Evolutionary conservation across 2,329 filamentous ascomycete species (phyloP), one percentile per base, ranked within the genome.

Genomic region (Gremmenia infestans): DNA sequence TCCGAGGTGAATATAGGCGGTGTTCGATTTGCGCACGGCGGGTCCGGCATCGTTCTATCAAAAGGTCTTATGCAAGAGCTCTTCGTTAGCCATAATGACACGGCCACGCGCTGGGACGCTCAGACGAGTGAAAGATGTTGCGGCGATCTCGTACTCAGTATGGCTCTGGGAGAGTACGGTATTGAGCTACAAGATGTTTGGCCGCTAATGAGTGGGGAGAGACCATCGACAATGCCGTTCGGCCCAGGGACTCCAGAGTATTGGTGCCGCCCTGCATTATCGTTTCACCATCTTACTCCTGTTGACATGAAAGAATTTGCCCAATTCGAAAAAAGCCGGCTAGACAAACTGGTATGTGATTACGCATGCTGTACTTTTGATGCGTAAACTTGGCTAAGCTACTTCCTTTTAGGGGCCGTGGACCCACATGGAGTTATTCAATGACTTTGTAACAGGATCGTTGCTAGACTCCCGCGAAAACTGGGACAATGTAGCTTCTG

Each of bases 181-280:
- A 63, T 76, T 3, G 56, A 58, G 2, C 70, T 81, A 2, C 65
- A 71, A 22, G 70, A 80, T 54, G 70, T 72, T 71, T 81, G 77
- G 74, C 80, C 80, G 0, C 76, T 77, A 45, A 75, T 82, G 65
- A 81, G 81, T 60, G 78, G 79, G 52, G 80, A 82, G 62, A 81
- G 78, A 63, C 77, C 77, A 5, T 75, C 70, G 47, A 78, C 76
- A 9, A 64, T 82, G 35, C 76, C 77, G 5, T 82, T 71, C 53
- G 67, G 68, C 3, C 63, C 64, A 15, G 55, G 28, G 19, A 60
- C 32, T 43, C 48, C 48, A 23, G 45, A 58, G 5, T 54, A 81
- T 57, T 82, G 79, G 78, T 82, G 80, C 59, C 74, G 80, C 59
- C 79, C 79, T 7, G 72, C 80, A 9, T 63, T 82, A 46, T 80